Conservation (phyloP, 1,139 yeast genomes). For the Debaryomycetaceae sp. region DNA sequence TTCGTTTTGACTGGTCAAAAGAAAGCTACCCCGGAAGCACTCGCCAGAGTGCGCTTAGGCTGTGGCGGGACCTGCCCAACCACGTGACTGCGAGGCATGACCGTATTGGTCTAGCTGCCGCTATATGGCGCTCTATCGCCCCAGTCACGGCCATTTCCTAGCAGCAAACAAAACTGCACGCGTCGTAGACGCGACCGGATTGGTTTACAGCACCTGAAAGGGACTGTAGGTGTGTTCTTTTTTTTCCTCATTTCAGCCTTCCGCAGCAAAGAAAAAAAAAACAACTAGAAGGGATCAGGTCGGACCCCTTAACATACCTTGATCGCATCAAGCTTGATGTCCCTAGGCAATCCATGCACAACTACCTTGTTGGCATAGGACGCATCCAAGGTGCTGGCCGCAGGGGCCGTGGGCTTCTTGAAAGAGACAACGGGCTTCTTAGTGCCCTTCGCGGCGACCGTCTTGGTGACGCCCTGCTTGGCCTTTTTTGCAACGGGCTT, state of each 20-base stretch:
- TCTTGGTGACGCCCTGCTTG: conserved; percentile 21
- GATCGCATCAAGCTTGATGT: conserved; percentile 70
- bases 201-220: no score
- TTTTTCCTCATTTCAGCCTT: not conserved
- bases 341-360: conserved; percentile 75
- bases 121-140: no score
- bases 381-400: conserved; percentile 40
- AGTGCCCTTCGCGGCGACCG: conserved; percentile 31
- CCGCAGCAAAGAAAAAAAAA: no score
- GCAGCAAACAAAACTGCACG: no score
- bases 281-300: no score
- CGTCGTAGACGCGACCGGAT: no score
- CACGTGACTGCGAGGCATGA: no score
- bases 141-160: no score
- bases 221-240: no score
- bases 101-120: no score
- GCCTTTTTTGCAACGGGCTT: conserved; percentile 22
- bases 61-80: no score
- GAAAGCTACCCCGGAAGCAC: conserved; percentile 2
- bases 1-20: conserved; percentile 5
- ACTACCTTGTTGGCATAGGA: conserved; percentile 68
- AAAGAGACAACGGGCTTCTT: conserved; percentile 35
- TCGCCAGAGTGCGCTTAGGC: no score
- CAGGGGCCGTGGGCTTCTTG: conserved; percentile 36
- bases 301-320: conserved; percentile 62